Conservation (phyloP, 768 basidiomycete genomes). For the Tylopilus cervinicoccineus region DNA sequence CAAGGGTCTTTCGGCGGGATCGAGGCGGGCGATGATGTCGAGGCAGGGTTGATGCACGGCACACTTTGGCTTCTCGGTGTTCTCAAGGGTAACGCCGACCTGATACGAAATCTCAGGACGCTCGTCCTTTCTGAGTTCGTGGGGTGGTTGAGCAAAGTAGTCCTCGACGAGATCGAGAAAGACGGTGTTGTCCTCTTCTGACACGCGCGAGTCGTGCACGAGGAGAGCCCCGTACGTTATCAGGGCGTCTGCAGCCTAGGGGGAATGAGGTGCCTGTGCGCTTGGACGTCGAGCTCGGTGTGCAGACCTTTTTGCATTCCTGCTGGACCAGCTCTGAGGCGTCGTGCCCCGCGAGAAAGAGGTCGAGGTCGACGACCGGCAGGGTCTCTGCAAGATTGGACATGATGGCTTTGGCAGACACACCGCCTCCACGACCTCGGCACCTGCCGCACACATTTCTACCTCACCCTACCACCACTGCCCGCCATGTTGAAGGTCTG, state of each 20-base stretch:
- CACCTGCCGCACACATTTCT: conserved; percentile 28
- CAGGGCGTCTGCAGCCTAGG: conserved; percentile 75
- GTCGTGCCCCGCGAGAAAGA: conserved; percentile 50
- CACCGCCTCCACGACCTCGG: conserved; percentile 15
- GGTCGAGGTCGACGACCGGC: conserved; percentile 74
- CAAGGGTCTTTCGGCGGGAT: conserved; percentile 76
- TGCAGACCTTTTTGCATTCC: conserved; percentile 64
- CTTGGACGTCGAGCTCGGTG: background rate
- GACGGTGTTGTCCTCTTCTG: conserved; percentile 70
- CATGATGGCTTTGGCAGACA: conserved; percentile 21
- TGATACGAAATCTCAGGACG: conserved; percentile 87
- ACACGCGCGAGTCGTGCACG: conserved; percentile 79
- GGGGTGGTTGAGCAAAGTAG: conserved; percentile 77
- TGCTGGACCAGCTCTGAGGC: conserved; percentile 44
- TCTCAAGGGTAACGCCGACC: conserved; percentile 92
- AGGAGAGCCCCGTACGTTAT: conserved; percentile 85
- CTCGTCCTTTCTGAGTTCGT: conserved; percentile 67
- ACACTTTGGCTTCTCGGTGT: conserved; percentile 90
- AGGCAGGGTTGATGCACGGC: conserved; percentile 82
- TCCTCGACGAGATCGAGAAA: conserved; percentile 93
- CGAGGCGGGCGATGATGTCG: conserved; percentile 70
- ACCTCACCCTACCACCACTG: conserved; percentile 18
- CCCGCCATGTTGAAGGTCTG: conserved; percentile 43
- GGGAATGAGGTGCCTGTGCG: background rate
- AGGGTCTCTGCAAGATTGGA: conserved; percentile 48